A percentile compares a stretch with the other conserved stretches of the same genome.
Conservation (phyloP, 805 yeast genomes). For the Hanseniaspora lachancei region DNA sequence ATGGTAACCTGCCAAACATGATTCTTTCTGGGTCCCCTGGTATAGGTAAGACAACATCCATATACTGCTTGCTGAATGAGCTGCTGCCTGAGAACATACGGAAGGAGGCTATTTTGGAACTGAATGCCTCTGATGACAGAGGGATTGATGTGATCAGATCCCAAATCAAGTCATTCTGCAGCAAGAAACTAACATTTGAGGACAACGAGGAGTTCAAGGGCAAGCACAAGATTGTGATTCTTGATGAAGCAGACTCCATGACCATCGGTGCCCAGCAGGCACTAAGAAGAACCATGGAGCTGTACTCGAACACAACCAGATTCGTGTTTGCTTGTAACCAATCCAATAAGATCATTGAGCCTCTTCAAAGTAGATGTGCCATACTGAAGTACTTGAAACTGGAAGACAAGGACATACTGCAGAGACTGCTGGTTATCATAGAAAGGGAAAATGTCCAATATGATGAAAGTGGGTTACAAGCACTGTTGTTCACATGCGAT, state of each 20-base stretch:
- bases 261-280: slow-evolving; percentile 96
- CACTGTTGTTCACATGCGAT: slow-evolving; percentile 86
- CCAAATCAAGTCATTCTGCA: slow-evolving; percentile 90
- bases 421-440: slow-evolving; percentile 58
- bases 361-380: slow-evolving; percentile 92
- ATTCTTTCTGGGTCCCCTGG: slow-evolving; percentile 95
- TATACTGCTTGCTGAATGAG: slow-evolving; percentile 78
- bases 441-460: slow-evolving; percentile 58
- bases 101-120: slow-evolving; percentile 73
- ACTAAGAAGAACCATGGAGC: slow-evolving; percentile 84
- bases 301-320: slow-evolving; percentile 87
- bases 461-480: slow-evolving; percentile 83
- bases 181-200: slow-evolving; percentile 62
- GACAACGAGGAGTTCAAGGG: slow-evolving; percentile 45
- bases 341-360: slow-evolving; percentile 88
- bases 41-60: slow-evolving; percentile 91
- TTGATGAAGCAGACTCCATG: slow-evolving; percentile 95
- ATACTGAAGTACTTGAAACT: slow-evolving; percentile 72
- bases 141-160: slow-evolving; percentile 95
- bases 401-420: slow-evolving; percentile 71
- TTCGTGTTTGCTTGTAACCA: slow-evolving; percentile 98
- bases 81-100: slow-evolving; percentile 54
- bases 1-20: slow-evolving; percentile 95
- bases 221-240: slow-evolving; percentile 78
- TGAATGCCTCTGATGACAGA: slow-evolving; percentile 93